Percentiles rank a stretch among this genome's conserved stretches.
These are phyloP conservation scores for Thelonectria discophora DNA, from an alignment of 2,329 filamentous ascomycete species.

Conservation along the genomic window DNA sequence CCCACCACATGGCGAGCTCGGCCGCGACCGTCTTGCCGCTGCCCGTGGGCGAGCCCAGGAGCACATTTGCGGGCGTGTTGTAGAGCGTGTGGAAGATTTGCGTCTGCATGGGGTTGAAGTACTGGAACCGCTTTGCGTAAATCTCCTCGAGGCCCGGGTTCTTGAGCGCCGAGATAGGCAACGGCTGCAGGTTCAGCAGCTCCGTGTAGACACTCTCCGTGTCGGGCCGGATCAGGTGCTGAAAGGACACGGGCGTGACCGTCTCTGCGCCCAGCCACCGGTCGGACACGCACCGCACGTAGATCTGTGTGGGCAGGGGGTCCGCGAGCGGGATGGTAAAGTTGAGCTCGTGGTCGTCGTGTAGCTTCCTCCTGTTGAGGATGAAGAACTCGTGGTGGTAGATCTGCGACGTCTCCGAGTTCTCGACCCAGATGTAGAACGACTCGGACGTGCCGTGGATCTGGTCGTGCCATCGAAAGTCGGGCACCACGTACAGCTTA, in stretches of 20 bases:
- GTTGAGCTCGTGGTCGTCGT: conserved; percentile 96
- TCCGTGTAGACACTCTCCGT: conserved; percentile 98
- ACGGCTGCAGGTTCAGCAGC: conserved; percentile 86
- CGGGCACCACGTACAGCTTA: conserved; percentile 83
- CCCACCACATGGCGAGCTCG: conserved; percentile 99
- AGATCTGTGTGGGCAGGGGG: conserved; percentile 93
- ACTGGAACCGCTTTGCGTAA: conserved; percentile 89
- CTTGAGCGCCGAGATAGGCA: conserved; percentile 86
- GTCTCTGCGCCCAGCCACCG: conserved; percentile 97
- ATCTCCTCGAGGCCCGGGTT: conserved; percentile 88
- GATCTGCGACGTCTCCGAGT: conserved; percentile 96
- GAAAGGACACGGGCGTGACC: conserved; percentile 93
- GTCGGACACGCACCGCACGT: conserved; percentile 93
- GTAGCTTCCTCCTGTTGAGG: conserved; percentile 84
- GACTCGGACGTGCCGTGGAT: conserved; percentile 94
- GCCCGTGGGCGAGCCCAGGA: conserved; percentile 94
- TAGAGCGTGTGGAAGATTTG: conserved; percentile 98
- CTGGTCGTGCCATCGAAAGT: conserved; percentile 94
- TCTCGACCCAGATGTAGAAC: conserved; percentile 99
- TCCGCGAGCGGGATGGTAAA: conserved; percentile 97
- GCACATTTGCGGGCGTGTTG: conserved; percentile 88
- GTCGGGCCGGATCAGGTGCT: conserved; percentile 95
- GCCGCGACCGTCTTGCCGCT: conserved; percentile 97
- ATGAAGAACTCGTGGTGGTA: conserved; percentile 99
- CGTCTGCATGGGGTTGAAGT: conserved; percentile 99